Base-by-base conservation (phyloP, 192 early-diverging fungal genomes). In the Coemansia sp. region DNA sequence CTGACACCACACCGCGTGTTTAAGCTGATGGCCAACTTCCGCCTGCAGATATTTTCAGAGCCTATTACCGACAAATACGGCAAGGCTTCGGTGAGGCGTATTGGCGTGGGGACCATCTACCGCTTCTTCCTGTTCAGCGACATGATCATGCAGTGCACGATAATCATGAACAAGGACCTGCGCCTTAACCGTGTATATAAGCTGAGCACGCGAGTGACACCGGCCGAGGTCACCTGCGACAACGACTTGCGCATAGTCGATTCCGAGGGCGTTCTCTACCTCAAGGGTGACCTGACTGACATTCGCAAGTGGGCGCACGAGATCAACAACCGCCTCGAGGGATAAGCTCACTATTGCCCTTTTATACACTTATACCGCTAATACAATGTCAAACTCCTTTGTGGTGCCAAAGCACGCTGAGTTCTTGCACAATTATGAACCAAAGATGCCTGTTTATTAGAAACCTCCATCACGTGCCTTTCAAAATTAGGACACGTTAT, bases 111-210 rank as follows among this genome's bases (percentile, higher is more conserved):
- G 2, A 64, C 65, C 32, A 70, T 74, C 26, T 84, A 76, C 58
- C 54, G 76, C 44, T 86, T 83, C 21, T 88, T 82, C 61, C 65
- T 92, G 29, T 92, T 89, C 72, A 90, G 86, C 60, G 90, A 92
- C 64, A 66, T 92, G 58, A 60, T 92, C 8, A 60, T 92, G 33
- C 79, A 84, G 72, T 84, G 80, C 58, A 54, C 72, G 1, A 59
- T 64, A 17, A 62, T 66, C 33, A 69, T 66, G 62, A 68, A 72
- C 62, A 72, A 76, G 65, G 70, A 70, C 42, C 57, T 73, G 15
- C 59, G 62, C 12, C 44, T 82, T 33, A 60, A 63, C 36, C 56
- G 68, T 33, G 48, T 69, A 11, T 70, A 77, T 60, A 43, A 52
- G n/a, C 63, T 82, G 27, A 62, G 37, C 53, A 60, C 74, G 1